Conservation (phyloP, 2,329 filamentous ascomycete genomes). For the Diaporthe velutina region DNA sequence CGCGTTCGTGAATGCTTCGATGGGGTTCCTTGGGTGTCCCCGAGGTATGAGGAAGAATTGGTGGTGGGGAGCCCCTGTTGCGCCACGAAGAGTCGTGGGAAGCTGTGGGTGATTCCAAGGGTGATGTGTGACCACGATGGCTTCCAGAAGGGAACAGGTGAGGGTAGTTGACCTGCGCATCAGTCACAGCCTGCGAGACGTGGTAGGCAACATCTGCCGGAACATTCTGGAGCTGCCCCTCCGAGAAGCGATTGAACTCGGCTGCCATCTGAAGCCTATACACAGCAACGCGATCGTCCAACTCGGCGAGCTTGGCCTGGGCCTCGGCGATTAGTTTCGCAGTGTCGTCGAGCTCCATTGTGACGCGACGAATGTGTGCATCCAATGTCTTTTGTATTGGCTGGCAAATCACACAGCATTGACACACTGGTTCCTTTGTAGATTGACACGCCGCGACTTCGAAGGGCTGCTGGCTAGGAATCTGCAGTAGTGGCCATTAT, state of each 20-base stretch:
- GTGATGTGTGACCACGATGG: not conserved
- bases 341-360: conserved; percentile 35
- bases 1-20: conserved; percentile 65
- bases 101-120: conserved; percentile 31
- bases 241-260: conserved; percentile 69
- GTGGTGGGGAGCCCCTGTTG: conserved; percentile 52
- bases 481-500: conserved; percentile 22
- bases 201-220: conserved; percentile 59
- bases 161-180: conserved; percentile 59
- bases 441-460: conserved; percentile 3
- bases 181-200: conserved; percentile 61
- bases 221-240: conserved; percentile 62
- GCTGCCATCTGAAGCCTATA: conserved; percentile 69
- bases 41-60: conserved; percentile 55
- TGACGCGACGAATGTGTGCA: conserved; percentile 25
- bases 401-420: conserved; percentile 12
- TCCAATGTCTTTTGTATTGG: conserved; percentile 8
- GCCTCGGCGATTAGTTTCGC: conserved; percentile 64
- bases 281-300: conserved; percentile 68
- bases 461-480: conserved; percentile 15
- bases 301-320: conserved; percentile 65
- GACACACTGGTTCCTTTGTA: conserved; percentile 4
- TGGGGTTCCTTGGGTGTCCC: conserved; percentile 52
- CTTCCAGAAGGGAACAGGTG: conserved; percentile 50
- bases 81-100: conserved; percentile 33